Conservation (phyloP, 441 rosid genomes). For the Pelargonium fulgidum region DNA sequence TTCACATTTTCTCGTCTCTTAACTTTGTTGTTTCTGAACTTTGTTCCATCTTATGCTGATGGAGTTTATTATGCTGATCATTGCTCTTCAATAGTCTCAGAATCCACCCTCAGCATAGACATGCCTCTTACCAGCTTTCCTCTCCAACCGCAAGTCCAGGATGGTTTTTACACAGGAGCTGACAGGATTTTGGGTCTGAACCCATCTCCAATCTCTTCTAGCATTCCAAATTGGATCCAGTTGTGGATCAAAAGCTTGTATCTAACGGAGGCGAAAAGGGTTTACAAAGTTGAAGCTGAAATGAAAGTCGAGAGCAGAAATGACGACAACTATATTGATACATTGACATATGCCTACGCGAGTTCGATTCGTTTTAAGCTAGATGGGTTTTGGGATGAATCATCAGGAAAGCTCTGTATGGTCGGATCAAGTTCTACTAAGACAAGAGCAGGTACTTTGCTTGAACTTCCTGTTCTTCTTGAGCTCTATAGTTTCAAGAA, state of each 20-base stretch:
- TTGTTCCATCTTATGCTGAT: background rate
- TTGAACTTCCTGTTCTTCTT: conserved; percentile 22
- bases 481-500: conserved; percentile 28
- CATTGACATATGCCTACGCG: background rate
- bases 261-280: background rate
- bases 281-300: background rate
- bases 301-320: background rate
- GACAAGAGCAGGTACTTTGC: background rate
- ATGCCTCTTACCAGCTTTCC: background rate
- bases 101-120: background rate
- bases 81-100: background rate
- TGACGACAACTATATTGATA: background rate
- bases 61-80: background rate
- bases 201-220: background rate
- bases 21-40: background rate
- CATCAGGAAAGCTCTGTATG: background rate
- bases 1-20: no score
- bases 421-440: background rate
- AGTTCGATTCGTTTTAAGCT: background rate
- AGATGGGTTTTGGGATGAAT: background rate
- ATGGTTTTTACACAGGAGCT: background rate
- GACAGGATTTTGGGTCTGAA: background rate
- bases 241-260: background rate
- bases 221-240: background rate
- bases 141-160: background rate